Base-by-base conservation (phyloP, 2,329 filamentous ascomycete species). In the Pseudocercospora eumusae region DNA sequence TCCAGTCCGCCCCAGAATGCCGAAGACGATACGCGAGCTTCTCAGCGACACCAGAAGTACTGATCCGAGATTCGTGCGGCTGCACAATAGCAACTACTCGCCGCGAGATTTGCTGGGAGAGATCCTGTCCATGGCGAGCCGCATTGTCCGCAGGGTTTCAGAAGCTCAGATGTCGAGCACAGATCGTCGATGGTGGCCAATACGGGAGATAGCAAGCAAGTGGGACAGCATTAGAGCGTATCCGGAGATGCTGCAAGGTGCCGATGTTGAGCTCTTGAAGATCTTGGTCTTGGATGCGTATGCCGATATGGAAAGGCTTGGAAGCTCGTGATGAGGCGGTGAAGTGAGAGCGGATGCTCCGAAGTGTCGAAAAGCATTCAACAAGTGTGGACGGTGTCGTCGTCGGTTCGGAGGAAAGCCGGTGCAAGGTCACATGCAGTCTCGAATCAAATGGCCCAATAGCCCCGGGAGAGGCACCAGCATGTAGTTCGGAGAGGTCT, bases 271-370 rank as follows among this genome's bases (percentile, higher is more conserved):
- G 54, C 53, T 66, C 36, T 40, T 66, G 53, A 66, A 66, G 60
- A 66, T 66, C 52, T 44, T 66, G 53, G 64, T 66, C 31, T 25
- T 66, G 53, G 64, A 66, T 54, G 64, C 62, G 11, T 66, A 66
- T 57, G 62, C 59, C 6, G 64, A 66, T 47, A 10, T 59, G 62
- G 64, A 66, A 36, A 57, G 64, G 54, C 33, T 66, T 36, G 59
- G 60, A 11, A 49, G 58, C 5, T n/a, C 45, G 15, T 59, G 52
- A 57, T 33, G 42, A 20, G 36, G 6, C n/a, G 40, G n/a, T 23
- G 52, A 8, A 27, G 6, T 23, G 20, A 56, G 28, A 40, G 10
- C 20, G 20, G 33, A 27, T 11, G 33, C 9, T 25, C 2, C 15
- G 31, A 23, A 10, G 9, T 47, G 44, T 21, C 44, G 9, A 25